Evolutionary conservation across 1,284 basidiomycete genomes (phyloP).

Genomic region (Malassezia arunalokei): DNA sequence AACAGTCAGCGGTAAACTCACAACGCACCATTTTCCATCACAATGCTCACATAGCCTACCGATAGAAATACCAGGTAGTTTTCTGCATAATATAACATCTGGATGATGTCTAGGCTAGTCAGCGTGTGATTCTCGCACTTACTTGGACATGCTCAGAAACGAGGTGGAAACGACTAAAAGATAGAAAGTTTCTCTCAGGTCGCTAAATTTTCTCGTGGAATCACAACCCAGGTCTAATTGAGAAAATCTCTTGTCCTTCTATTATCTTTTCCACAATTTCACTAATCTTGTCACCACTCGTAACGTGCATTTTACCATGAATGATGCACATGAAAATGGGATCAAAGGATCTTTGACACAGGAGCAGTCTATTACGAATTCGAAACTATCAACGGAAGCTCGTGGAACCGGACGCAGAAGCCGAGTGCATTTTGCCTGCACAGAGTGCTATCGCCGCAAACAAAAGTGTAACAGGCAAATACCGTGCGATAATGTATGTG

Average conservation of each 20-base stretch:
- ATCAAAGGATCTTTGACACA: too few relatives aligned
- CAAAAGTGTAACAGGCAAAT: conserved; percentile 40
- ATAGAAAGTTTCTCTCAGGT: not conserved
- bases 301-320: too few relatives aligned
- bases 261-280: too few relatives aligned
- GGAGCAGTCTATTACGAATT: not conserved
- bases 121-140: not conserved
- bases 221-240: too few relatives aligned
- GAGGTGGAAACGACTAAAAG: too few relatives aligned
- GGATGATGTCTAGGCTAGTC: conserved; percentile 31
- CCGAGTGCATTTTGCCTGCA: conserved; percentile 39
- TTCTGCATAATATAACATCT: conserved; percentile 93
- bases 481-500: conserved; percentile 34
- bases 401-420: conserved; percentile 21
- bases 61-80: conserved; percentile 86
- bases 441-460: conserved; percentile 43
- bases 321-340: too few relatives aligned
- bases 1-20: not conserved
- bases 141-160: conserved; percentile 23
- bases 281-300: too few relatives aligned
- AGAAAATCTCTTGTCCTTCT: too few relatives aligned
- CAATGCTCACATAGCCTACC: conserved; percentile 97
- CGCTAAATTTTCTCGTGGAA: too few relatives aligned
- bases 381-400: not conserved
- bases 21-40: conserved; percentile 87